A percentile compares a stretch with the other conserved stretches of the same genome.
Evolutionary conservation across 1,139 yeast genomes (phyloP).

Genomic region (Kazachstania sp.): DNA sequence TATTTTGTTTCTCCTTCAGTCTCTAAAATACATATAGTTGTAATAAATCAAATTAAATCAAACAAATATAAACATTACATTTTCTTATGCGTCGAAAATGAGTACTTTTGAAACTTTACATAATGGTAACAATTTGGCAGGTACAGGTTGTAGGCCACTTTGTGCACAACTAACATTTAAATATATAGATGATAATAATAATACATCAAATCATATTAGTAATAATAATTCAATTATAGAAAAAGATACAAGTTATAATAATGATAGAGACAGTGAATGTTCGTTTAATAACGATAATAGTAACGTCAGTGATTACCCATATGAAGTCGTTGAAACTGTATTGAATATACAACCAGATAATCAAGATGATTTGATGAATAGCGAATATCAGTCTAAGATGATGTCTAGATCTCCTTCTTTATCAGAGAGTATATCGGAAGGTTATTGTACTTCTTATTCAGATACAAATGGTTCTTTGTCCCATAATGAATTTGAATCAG

Average conservation of each 20-base stretch:
- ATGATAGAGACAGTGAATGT: background rate
- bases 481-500: background rate
- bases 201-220: background rate
- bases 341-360: slow-evolving; percentile 3
- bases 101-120: background rate
- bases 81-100: background rate
- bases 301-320: background rate
- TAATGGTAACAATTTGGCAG: background rate
- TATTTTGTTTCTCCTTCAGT: too few relatives aligned
- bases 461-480: background rate
- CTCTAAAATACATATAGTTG: background rate
- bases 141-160: slow-evolving; percentile 1
- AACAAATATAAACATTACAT: background rate
- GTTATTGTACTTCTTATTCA: background rate
- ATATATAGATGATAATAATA: slow-evolving; percentile 1
- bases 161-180: slow-evolving; percentile 6
- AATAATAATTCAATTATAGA: background rate
- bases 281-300: background rate
- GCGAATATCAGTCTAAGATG: background rate
- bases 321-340: slow-evolving; percentile 4
- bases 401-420: background rate
- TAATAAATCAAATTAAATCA: background rate
- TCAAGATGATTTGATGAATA: background rate
- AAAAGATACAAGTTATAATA: background rate
- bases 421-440: background rate